These are phyloP conservation scores for Pseudogymnoascus sp. DNA, from an alignment of 2,329 filamentous ascomycete genomes.

Conservation along the genomic window DNA sequence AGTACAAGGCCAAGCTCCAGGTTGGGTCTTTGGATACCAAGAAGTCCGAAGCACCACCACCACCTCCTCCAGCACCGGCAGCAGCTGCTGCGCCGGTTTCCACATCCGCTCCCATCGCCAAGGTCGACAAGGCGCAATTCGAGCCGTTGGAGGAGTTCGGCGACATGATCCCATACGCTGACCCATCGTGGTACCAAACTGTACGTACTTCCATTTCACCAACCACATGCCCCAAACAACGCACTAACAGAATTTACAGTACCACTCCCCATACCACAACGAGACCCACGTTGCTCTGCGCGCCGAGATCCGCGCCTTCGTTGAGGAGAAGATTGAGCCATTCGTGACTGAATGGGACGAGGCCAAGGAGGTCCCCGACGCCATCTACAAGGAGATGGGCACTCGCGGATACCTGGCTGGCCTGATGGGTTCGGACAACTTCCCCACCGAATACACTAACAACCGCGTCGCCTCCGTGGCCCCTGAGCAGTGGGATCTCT, in stretches of 20 bases:
- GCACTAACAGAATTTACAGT: slow-evolving; percentile 42
- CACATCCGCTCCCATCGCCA: slow-evolving; percentile 41
- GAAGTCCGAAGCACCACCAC: slow-evolving; percentile 49
- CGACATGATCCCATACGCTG: slow-evolving; percentile 79
- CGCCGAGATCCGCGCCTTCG: slow-evolving; percentile 84
- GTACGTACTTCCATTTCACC: slow-evolving; percentile 46
- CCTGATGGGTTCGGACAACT: slow-evolving; percentile 69
- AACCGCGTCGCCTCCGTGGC: slow-evolving; percentile 69
- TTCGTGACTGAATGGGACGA: slow-evolving; percentile 96
- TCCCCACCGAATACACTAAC: slow-evolving; percentile 65
- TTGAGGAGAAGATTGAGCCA: slow-evolving; percentile 82
- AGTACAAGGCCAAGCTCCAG: slow-evolving; percentile 52
- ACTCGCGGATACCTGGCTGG: slow-evolving; percentile 89
- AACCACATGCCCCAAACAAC: background rate
- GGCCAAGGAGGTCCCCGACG: slow-evolving; percentile 77
- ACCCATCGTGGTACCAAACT: slow-evolving; percentile 91
- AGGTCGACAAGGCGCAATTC: slow-evolving; percentile 42
- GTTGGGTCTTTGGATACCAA: slow-evolving; percentile 78
- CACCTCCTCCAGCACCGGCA: slow-evolving; percentile 41
- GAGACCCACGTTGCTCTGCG: slow-evolving; percentile 87
- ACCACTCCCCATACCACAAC: slow-evolving; percentile 95
- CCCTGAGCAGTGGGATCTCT: slow-evolving; percentile 90
- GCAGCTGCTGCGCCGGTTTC: slow-evolving; percentile 46
- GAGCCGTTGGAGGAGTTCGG: slow-evolving; percentile 81
- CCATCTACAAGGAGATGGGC: slow-evolving; percentile 94